phyloP scores from a whole-genome alignment of 257 asterid genomes.

The Salvia miltiorrhiza region DNA sequence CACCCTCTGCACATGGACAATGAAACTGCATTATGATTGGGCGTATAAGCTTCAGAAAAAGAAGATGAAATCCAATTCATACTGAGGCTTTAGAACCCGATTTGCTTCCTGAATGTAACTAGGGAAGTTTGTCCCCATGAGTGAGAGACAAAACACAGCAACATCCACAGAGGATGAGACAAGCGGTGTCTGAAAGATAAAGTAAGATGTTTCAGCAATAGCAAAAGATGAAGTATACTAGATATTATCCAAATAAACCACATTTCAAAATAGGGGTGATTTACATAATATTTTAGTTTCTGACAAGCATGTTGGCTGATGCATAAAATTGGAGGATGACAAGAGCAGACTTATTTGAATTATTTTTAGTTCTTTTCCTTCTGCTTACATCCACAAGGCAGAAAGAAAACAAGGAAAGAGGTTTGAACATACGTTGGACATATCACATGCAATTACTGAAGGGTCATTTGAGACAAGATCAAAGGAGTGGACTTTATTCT shows the following conservation, averaged over 20 bases:
- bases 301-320: not conserved
- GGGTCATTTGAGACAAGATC: conserved; percentile 86
- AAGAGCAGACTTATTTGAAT: no score
- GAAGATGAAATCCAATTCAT: conserved; percentile 16
- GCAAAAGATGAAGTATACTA: not conserved
- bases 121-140: conserved; percentile 93
- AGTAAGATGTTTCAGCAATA: conserved; percentile 4
- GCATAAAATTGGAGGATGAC: not conserved
- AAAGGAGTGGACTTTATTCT: conserved; percentile 80
- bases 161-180: conserved; percentile 67
- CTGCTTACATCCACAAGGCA: not conserved
- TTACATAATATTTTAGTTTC: not conserved
- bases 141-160: conserved; percentile 91
- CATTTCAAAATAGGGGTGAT: not conserved
- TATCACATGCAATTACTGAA: conserved; percentile 87
- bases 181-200: conserved; percentile 71
- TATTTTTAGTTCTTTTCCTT: not conserved
- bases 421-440: conserved; percentile 64
- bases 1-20: conserved; percentile 62
- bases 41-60: conserved; percentile 3
- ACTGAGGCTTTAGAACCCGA: conserved; percentile 74
- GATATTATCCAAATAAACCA: not conserved
- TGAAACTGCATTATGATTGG: conserved; percentile 12
- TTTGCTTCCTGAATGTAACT: conserved; percentile 74
- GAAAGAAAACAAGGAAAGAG: not conserved